phyloP scores from a whole-genome alignment of 176 grass and related monocot species.

The Alopecurus myosuroides region DNA sequence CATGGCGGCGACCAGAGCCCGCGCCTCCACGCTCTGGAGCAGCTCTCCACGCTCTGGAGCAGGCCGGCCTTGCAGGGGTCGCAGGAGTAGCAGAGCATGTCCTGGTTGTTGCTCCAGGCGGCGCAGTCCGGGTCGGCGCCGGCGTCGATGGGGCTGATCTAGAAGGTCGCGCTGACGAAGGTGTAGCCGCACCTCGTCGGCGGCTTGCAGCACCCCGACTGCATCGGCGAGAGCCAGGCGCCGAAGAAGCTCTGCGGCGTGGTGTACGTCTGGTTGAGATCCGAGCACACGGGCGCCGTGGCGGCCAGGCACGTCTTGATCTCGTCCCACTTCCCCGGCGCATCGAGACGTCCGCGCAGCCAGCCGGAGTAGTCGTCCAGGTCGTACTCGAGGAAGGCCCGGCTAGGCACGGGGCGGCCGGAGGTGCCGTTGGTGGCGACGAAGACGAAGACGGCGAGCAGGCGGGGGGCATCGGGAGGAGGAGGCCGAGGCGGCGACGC shows the following conservation, averaged over 20 bases:
- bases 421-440: constrained; percentile 24
- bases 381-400: constrained; percentile 75
- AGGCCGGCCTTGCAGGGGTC: constrained; percentile 80
- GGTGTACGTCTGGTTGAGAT: constrained; percentile 69
- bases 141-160: constrained; percentile 75
- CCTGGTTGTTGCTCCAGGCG: constrained; percentile 81
- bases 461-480: constrained; percentile 44
- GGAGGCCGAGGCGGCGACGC: too few relatives aligned
- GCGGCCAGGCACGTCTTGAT: constrained; percentile 74
- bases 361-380: constrained; percentile 62
- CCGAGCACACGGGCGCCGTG: constrained; percentile 46
- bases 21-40: too few relatives aligned
- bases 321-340: constrained; percentile 40
- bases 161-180: constrained; percentile 61
- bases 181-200: constrained; percentile 86
- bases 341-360: constrained; percentile 51
- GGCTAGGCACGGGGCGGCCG: constrained; percentile 37
- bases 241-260: constrained; percentile 58
- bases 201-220: constrained; percentile 94
- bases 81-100: constrained; percentile 68
- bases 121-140: constrained; percentile 47
- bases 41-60: too few relatives aligned
- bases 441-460: constrained; percentile 64
- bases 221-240: constrained; percentile 17
- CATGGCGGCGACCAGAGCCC: too few relatives aligned